phyloP scores from a whole-genome alignment of 345 rosid species.

The Mangifera indica region DNA sequence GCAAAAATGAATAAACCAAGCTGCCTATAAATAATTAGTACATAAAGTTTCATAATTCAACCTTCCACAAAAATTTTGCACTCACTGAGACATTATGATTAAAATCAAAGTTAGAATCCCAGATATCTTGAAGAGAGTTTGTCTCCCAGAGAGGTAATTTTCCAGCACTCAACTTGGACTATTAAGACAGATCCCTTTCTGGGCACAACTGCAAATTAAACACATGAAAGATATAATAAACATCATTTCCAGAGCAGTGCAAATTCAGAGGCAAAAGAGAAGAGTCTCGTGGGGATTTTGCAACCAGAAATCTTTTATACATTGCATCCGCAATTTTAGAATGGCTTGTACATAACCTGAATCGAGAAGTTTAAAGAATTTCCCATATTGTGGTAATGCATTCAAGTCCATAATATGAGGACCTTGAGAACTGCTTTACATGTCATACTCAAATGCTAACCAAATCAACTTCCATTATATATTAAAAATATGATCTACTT shows the following conservation, averaged over 20 bases:
- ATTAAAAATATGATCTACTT: not conserved
- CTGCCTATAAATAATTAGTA: too few species aligned
- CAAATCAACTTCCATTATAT: not conserved
- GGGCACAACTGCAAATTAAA: constrained; percentile 62
- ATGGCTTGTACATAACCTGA: not conserved
- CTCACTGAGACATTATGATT: constrained; percentile 8
- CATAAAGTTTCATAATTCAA: not conserved
- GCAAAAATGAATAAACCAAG: not conserved
- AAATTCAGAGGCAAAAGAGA: not conserved
- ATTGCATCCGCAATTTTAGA: not conserved
- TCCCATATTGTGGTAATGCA: not conserved
- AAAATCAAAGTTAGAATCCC: constrained; percentile 30
- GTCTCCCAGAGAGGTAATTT: constrained; percentile 72
- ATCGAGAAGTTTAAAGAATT: not conserved
- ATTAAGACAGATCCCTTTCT: constrained; percentile 68
- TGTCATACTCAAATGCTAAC: not conserved
- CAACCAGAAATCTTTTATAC: not conserved
- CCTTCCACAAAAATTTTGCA: not conserved
- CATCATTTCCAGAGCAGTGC: not conserved
- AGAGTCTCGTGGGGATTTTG: not conserved
- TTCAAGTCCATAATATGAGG: not conserved
- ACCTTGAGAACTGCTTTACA: not conserved
- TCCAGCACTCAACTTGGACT: constrained; percentile 78
- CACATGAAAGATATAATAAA: not conserved
- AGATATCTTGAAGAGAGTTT: constrained; percentile 65